A percentile compares a stretch with the other conserved stretches of the same genome.
Evolutionary conservation across 441 rosid genomes (phyloP).

Genomic region (Gossypium davidsonii): DNA sequence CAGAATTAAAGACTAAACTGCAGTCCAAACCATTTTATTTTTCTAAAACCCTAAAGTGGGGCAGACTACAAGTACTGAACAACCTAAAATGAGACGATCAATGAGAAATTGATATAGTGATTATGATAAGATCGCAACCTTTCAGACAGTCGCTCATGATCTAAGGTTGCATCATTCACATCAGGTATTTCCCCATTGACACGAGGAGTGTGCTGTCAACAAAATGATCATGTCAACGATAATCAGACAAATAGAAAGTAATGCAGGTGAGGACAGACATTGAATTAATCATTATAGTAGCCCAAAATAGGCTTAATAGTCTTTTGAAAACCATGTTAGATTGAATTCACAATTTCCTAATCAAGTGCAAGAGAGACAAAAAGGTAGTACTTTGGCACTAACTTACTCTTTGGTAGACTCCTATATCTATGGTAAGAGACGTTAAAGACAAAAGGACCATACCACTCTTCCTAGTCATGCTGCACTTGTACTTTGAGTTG

Average conservation of each 20-base stretch:
- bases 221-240: constrained; percentile 16
- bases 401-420: background rate
- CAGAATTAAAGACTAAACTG: background rate
- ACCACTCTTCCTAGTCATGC: background rate
- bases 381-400: background rate
- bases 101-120: background rate
- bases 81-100: constrained; percentile 1
- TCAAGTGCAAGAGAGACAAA: background rate
- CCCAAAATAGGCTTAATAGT: background rate
- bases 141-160: constrained; percentile 82
- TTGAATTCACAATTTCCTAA: background rate
- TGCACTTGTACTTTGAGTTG: background rate
- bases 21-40: background rate
- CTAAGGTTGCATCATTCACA: constrained; percentile 72
- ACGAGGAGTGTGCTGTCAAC: constrained; percentile 84
- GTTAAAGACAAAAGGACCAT: background rate
- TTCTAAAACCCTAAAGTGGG: background rate
- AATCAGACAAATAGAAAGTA: background rate
- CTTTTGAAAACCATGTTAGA: background rate
- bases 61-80: background rate
- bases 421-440: background rate
- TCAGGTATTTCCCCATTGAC: constrained; percentile 75
- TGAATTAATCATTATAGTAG: background rate
- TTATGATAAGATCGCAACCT: constrained; percentile 44
- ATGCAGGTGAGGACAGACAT: background rate